A percentile compares a stretch with the other conserved stretches of the same genome.
Evolutionary conservation across 345 rosid species (phyloP).

Genomic region (Dipteronia dyeriana): DNA sequence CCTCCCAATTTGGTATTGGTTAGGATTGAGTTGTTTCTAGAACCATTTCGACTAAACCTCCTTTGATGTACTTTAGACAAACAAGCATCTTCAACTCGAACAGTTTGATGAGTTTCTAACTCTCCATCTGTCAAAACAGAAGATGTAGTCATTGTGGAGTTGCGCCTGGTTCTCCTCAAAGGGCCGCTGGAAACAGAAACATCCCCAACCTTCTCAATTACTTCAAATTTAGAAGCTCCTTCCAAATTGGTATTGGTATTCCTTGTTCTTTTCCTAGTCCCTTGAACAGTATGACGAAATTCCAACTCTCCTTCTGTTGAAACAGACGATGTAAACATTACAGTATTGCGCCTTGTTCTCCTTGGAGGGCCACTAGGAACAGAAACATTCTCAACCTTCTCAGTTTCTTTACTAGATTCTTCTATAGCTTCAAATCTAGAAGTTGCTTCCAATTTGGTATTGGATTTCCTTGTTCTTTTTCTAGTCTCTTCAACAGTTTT

Average conservation of each 20-base stretch:
- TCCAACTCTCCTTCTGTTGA: background rate
- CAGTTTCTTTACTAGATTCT: slow-evolving; percentile 16
- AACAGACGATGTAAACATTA: slow-evolving; percentile 17
- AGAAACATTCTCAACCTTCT: slow-evolving; percentile 11
- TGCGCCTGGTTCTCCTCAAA: slow-evolving; percentile 34
- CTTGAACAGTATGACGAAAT: background rate
- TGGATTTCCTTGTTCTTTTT: background rate
- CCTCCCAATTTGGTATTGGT: slow-evolving; percentile 7
- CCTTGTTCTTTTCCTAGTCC: background rate
- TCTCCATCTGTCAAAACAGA: background rate
- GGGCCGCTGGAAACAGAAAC: background rate
- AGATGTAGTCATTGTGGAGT: slow-evolving; percentile 19
- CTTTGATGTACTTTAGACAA: background rate
- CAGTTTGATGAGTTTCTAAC: slow-evolving; percentile 7
- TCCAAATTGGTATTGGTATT: slow-evolving; percentile 7
- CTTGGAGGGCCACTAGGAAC: slow-evolving; percentile 16
- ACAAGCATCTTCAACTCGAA: background rate
- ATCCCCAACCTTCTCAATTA: slow-evolving; percentile 14
- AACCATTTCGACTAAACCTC: slow-evolving; percentile 20
- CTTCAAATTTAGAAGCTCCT: slow-evolving; percentile 15
- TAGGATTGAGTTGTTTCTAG: slow-evolving; percentile 7
- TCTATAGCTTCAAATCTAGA: slow-evolving; percentile 16
- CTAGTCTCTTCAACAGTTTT: background rate
- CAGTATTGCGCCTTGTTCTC: slow-evolving; percentile 33
- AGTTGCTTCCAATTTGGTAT: slow-evolving; percentile 14